phyloP scores from a whole-genome alignment of 805 yeast genomes.

The Saitoella complicata region DNA sequence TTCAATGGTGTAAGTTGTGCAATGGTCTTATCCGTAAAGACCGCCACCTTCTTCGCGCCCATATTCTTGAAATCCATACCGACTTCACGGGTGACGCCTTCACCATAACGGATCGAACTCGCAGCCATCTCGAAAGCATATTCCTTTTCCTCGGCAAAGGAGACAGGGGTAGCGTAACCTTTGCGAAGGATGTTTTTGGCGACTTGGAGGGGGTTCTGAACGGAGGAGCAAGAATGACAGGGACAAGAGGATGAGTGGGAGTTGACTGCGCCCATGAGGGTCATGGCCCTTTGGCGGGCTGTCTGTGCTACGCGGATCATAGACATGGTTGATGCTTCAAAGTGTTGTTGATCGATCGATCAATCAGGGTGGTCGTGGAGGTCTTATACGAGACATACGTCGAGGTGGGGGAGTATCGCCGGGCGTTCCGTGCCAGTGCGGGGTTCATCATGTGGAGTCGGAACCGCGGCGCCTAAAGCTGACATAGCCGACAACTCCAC shows the following conservation, averaged over 20 bases:
- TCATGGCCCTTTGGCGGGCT: neutral
- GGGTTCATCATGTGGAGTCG: too few relatives aligned
- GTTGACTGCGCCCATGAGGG: neutral
- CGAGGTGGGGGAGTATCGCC: too few relatives aligned
- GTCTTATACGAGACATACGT: too few relatives aligned
- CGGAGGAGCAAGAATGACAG: neutral
- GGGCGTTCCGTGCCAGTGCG: too few relatives aligned
- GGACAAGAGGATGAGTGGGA: neutral
- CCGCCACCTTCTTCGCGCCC: slow-evolving; percentile 21
- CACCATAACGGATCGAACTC: slow-evolving; percentile 25
- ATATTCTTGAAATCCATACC: slow-evolving; percentile 24
- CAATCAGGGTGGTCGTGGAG: too few relatives aligned
- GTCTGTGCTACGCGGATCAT: too few relatives aligned
- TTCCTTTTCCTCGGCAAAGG: slow-evolving; percentile 13
- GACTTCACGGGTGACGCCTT: slow-evolving; percentile 24
- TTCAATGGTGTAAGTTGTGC: slow-evolving; percentile 18
- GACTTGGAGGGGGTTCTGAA: slow-evolving; percentile 2
- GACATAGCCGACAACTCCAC: too few relatives aligned
- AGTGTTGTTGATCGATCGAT: too few relatives aligned
- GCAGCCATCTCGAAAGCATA: slow-evolving; percentile 28
- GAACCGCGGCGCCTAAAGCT: too few relatives aligned
- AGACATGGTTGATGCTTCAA: too few relatives aligned
- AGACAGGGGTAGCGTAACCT: slow-evolving; percentile 1
- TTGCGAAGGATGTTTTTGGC: neutral
- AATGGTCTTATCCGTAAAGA: slow-evolving; percentile 23